These are phyloP conservation scores for Colletotrichum caudatum DNA, from an alignment of 2,329 filamentous ascomycete genomes.

Conservation along the genomic window DNA sequence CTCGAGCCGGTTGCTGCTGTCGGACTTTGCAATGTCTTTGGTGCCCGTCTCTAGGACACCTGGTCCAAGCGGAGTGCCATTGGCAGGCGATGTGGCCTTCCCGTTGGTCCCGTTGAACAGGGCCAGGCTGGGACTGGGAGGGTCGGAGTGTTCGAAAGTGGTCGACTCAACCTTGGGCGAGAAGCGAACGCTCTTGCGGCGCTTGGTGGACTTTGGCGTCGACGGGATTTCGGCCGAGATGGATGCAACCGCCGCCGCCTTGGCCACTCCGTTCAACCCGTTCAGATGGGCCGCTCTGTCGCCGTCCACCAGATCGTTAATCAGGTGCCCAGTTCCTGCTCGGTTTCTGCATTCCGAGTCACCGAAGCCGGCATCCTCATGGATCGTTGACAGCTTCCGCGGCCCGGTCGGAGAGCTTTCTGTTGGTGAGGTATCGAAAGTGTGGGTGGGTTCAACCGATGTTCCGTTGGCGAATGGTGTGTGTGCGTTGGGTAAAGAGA, in stretches of 20 bases:
- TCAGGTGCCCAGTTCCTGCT: slow-evolving; percentile 11
- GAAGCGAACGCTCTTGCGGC: slow-evolving; percentile 76
- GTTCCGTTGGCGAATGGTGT: neutral
- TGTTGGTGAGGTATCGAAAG: neutral
- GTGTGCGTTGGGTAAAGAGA: slow-evolving; percentile 67
- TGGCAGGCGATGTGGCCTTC: slow-evolving; percentile 23
- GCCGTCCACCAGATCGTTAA: slow-evolving; percentile 41
- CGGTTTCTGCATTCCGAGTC: neutral
- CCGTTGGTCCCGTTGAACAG: slow-evolving; percentile 45
- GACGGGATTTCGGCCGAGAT: slow-evolving; percentile 27
- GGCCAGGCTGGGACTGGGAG: slow-evolving; percentile 60
- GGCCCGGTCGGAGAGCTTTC: neutral
- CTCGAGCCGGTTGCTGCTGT: slow-evolving; percentile 1
- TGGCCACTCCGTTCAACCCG: slow-evolving; percentile 13
- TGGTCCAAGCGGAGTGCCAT: slow-evolving; percentile 21
- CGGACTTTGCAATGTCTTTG: neutral
- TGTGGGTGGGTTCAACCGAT: neutral
- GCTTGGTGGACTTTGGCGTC: slow-evolving; percentile 50
- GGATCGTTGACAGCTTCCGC: slow-evolving; percentile 33
- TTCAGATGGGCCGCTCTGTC: slow-evolving; percentile 13
- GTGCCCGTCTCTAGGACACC: slow-evolving; percentile 24
- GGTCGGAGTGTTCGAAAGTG: slow-evolving; percentile 66
- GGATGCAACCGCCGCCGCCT: slow-evolving; percentile 3
- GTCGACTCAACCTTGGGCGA: slow-evolving; percentile 75
- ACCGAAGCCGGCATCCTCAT: slow-evolving; percentile 5